phyloP scores from a whole-genome alignment of 495 filamentous ascomycete species.

The Talaromyces ruber region DNA sequence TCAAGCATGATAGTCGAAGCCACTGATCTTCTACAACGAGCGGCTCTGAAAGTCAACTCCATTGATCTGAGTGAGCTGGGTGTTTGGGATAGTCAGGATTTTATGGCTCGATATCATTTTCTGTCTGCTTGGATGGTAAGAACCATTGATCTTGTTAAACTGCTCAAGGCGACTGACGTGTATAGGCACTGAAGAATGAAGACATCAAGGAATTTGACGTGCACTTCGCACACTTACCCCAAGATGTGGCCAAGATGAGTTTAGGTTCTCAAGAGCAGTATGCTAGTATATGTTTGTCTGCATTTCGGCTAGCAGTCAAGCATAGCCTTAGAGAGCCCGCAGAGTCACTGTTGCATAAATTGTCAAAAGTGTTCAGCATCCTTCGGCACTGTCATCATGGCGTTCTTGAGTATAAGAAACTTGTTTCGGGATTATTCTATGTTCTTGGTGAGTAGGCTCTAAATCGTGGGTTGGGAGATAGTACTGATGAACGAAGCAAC shows the following conservation, averaged over 20 bases:
- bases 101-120: slow-evolving; percentile 52
- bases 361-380: slow-evolving; percentile 49
- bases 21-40: slow-evolving; percentile 51
- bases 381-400: slow-evolving; percentile 41
- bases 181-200: slow-evolving; percentile 62
- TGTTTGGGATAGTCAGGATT: slow-evolving; percentile 3
- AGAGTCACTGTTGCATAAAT: slow-evolving; percentile 66
- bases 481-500: neutral
- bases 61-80: slow-evolving; percentile 30
- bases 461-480: neutral
- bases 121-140: slow-evolving; percentile 59
- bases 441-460: neutral
- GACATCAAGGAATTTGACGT: slow-evolving; percentile 69
- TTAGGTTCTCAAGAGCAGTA: slow-evolving; percentile 50
- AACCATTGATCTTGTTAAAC: slow-evolving; percentile 6
- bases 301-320: slow-evolving; percentile 52
- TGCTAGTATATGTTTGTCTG: slow-evolving; percentile 64
- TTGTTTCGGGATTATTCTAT: neutral
- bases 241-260: slow-evolving; percentile 30
- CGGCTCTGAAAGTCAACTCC: slow-evolving; percentile 52
- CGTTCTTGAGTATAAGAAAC: slow-evolving; percentile 28
- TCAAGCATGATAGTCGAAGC: slow-evolving; percentile 46
- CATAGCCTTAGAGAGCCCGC: slow-evolving; percentile 46
- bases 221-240: slow-evolving; percentile 54
- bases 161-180: neutral